Percentiles rank a stretch among this genome's conserved stretches.
Conservation (phyloP, 2,329 filamentous ascomycete genomes). For the Arthrobotrys sphaeroides region DNA sequence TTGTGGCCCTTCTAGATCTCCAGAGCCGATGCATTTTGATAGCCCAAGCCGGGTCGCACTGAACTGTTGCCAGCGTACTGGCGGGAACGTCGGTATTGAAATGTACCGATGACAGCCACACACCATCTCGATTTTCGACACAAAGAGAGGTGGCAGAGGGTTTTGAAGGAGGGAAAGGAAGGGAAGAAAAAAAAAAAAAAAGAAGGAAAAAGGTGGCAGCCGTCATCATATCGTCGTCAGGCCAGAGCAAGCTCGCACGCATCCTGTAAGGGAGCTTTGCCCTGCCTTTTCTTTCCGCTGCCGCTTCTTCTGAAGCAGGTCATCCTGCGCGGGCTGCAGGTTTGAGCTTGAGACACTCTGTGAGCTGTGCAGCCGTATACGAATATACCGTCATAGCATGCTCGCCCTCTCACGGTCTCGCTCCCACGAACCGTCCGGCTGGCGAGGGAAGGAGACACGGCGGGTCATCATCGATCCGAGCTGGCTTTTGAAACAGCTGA, state of each 20-base stretch:
- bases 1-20: slow-evolving; percentile 14
- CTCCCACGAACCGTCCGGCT: slow-evolving; percentile 32
- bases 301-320: slow-evolving; percentile 38
- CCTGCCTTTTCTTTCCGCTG: slow-evolving; percentile 37
- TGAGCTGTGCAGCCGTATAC: slow-evolving; percentile 44
- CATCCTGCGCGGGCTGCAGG: slow-evolving; percentile 37
- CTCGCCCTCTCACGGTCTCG: slow-evolving; percentile 8
- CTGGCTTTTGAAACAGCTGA: slow-evolving; percentile 4
- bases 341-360: slow-evolving; percentile 47
- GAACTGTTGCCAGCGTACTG: slow-evolving; percentile 9
- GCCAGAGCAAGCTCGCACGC: background rate
- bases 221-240: background rate
- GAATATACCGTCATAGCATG: slow-evolving; percentile 1
- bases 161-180: too few species aligned
- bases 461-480: background rate
- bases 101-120: slow-evolving; percentile 8
- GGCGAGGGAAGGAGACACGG: slow-evolving; percentile 5
- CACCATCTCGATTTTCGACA: background rate
- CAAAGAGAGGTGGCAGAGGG: too few species aligned
- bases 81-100: slow-evolving; percentile 10
- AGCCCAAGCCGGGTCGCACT: slow-evolving; percentile 25
- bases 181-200: background rate
- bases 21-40: slow-evolving; percentile 6
- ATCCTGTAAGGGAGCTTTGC: slow-evolving; percentile 39
- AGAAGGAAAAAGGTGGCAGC: background rate